Conservation (phyloP, 306 rosid genomes). For the Notholithocarpus densiflorus region DNA sequence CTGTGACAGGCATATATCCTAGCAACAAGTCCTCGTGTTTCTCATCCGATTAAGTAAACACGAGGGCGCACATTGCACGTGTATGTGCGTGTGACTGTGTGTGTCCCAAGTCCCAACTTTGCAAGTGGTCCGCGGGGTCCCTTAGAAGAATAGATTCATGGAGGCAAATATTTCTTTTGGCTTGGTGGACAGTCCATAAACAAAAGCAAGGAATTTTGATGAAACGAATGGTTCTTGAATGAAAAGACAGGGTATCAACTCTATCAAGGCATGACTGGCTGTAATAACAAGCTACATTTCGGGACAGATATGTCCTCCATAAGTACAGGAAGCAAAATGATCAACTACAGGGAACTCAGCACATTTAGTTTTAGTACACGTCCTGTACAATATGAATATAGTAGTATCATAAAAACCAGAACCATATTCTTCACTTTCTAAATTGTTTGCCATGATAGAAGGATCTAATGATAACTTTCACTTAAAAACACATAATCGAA, state of each 20-base stretch:
- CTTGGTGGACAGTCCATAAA: slow-evolving; percentile 72
- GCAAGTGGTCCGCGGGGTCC: slow-evolving; percentile 58
- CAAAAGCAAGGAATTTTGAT: slow-evolving; percentile 48
- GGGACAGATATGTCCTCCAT: slow-evolving; percentile 37
- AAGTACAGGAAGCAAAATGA: slow-evolving; percentile 37
- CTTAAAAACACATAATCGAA: slow-evolving; percentile 14
- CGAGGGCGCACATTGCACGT: slow-evolving; percentile 19
- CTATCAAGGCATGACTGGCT: slow-evolving; percentile 42
- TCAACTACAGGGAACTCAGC: slow-evolving; percentile 13
- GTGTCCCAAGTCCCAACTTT: slow-evolving; percentile 19
- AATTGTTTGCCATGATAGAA: neutral
- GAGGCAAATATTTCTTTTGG: slow-evolving; percentile 46
- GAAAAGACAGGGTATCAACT: slow-evolving; percentile 51
- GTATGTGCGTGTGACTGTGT: neutral
- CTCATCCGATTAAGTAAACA: slow-evolving; percentile 22
- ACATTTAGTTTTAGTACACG: slow-evolving; percentile 26
- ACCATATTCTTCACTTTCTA: slow-evolving; percentile 14
- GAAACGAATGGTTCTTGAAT: slow-evolving; percentile 40
- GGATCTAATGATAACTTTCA: slow-evolving; percentile 17
- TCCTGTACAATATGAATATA: slow-evolving; percentile 3
- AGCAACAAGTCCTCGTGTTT: slow-evolving; percentile 11
- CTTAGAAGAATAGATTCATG: slow-evolving; percentile 63
- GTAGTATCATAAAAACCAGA: slow-evolving; percentile 19
- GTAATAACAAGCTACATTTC: slow-evolving; percentile 26
- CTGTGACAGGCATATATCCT: slow-evolving; percentile 2